Conservation (phyloP, 2,329 filamentous ascomycete species). For the Pseudopithomyces maydicus region DNA sequence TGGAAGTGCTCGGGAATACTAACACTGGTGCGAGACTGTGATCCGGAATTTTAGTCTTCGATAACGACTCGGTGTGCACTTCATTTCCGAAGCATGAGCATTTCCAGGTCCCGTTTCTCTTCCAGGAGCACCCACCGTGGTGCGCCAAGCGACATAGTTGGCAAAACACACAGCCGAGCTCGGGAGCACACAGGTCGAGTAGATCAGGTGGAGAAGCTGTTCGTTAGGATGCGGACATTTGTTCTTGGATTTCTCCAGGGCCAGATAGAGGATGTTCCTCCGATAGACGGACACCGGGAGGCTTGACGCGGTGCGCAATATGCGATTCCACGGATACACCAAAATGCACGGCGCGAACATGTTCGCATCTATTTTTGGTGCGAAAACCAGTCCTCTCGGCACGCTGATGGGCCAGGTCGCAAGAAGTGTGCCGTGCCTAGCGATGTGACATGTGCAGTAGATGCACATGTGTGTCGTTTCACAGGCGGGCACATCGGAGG, state of each 20-base stretch:
- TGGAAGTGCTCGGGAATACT: no score
- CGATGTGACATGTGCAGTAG: background rate
- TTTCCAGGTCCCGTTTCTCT: background rate
- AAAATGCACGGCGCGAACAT: background rate
- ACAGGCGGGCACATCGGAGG: background rate
- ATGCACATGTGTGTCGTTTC: background rate
- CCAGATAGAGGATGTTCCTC: constrained; percentile 1
- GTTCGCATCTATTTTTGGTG: background rate
- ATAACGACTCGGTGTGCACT: background rate
- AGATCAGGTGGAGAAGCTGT: background rate
- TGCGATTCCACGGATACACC: background rate
- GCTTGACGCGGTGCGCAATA: background rate
- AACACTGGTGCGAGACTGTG: no score
- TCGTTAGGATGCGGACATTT: background rate
- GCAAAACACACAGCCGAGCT: background rate
- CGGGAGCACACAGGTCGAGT: background rate
- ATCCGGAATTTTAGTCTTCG: no score
- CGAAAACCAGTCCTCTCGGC: background rate
- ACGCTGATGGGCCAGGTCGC: background rate
- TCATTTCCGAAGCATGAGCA: background rate
- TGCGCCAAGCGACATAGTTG: background rate
- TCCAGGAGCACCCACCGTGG: background rate
- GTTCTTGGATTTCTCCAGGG: background rate
- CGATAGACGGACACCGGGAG: constrained; percentile 3
- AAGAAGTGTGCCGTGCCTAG: background rate